phyloP scores from a whole-genome alignment of 805 yeast species.

The Wickerhamomyces xylosicus region DNA sequence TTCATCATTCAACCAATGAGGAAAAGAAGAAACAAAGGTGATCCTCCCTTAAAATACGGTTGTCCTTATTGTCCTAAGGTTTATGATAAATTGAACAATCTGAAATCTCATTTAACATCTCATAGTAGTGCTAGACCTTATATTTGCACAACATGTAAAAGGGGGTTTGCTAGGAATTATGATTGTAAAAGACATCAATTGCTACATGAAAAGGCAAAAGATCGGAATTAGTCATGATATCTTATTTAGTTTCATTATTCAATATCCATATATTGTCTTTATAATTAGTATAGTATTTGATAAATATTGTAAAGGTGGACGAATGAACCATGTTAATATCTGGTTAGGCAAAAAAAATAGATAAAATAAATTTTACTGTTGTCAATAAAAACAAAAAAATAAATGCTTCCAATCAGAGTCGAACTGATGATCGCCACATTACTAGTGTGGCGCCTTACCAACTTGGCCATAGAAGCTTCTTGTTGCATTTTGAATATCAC shows the following conservation, averaged over 20 bases:
- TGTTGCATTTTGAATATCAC: no score
- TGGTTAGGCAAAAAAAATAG: no score
- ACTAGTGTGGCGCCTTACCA: slow-evolving; percentile 83
- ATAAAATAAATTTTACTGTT: no score
- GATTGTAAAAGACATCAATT: slow-evolving; percentile 70
- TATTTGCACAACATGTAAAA: slow-evolving; percentile 51
- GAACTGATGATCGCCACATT: slow-evolving; percentile 77
- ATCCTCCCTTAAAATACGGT: neutral
- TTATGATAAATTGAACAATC: slow-evolving; percentile 32
- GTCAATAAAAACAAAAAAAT: no score
- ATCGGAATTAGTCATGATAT: no score
- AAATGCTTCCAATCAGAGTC: slow-evolving; percentile 57
- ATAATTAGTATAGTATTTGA: no score
- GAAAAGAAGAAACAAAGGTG: neutral
- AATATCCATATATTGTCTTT: no score
- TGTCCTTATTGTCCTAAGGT: neutral
- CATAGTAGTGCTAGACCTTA: slow-evolving; percentile 69
- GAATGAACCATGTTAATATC: no score
- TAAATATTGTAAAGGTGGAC: neutral
- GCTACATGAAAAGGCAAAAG: slow-evolving; percentile 63
- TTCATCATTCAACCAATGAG: neutral
- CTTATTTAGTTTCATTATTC: no score
- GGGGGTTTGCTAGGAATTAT: slow-evolving; percentile 68
- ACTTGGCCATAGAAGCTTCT: slow-evolving; percentile 47
- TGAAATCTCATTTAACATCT: slow-evolving; percentile 69